A percentile compares a stretch with the other conserved stretches of the same genome.
Evolutionary conservation across 257 asterid species (phyloP).

Genomic region (Solanum piurae): DNA sequence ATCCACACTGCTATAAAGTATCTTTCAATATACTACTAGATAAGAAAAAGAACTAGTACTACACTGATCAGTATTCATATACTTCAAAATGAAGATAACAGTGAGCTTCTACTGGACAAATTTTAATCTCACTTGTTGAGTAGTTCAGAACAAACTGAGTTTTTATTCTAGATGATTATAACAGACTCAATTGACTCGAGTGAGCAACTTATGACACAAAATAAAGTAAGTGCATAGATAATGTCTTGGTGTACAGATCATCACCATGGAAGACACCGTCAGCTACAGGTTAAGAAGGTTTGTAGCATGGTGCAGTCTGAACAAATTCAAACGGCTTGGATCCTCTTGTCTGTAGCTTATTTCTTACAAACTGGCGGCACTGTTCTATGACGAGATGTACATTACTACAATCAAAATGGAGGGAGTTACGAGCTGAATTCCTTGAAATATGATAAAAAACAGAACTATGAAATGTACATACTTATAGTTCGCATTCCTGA

Average conservation of each 20-base stretch:
- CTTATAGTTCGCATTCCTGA: slow-evolving; percentile 43
- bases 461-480: slow-evolving; percentile 7
- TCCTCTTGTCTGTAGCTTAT: slow-evolving; percentile 54
- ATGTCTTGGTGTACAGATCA: not conserved
- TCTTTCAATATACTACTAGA: not conserved
- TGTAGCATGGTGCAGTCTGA: slow-evolving; percentile 44
- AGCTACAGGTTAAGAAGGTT: not conserved
- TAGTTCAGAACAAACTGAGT: not conserved
- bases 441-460: not conserved
- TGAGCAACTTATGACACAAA: not conserved
- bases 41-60: not conserved
- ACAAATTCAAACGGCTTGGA: slow-evolving; percentile 61
- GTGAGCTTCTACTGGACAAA: not conserved
- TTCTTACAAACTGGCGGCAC: slow-evolving; percentile 37
- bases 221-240: not conserved
- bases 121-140: not conserved
- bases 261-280: slow-evolving; percentile 11
- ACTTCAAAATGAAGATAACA: not conserved
- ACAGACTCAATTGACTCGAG: not conserved
- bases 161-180: not conserved
- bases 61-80: not conserved
- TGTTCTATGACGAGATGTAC: slow-evolving; percentile 36
- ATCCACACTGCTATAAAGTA: not conserved
- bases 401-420: slow-evolving; percentile 30
- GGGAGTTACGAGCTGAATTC: not conserved